Base-by-base conservation (phyloP, 495 filamentous ascomycete genomes). In the Cairneyella variabilis region DNA sequence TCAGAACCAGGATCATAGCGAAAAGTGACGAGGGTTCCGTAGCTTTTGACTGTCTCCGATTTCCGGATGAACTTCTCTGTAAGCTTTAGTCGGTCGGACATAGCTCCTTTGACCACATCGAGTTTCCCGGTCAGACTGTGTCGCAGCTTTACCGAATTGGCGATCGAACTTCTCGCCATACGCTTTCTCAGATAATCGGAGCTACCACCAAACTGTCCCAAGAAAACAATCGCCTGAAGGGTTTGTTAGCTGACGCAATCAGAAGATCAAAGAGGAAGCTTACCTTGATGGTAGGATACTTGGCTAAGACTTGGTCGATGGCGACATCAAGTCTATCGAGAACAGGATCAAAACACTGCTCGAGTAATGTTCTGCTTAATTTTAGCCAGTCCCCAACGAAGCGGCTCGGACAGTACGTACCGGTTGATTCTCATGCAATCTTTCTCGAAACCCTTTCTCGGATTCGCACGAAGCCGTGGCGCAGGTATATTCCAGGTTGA, bases 191-290 rank as follows among this genome's bases (percentile, higher is more conserved):
- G 50, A 23, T 53, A 53, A 8, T 21, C 32, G 3, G 50, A 53
- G 20, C 38, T 45, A 17, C 50, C 50, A 6, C 50, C 50, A 16
- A 53, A 45, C 17, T 53, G 50, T 9, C 50, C 50, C 37, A 44
- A 25, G 40, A 53, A 53, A 44, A 53, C 30, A 0, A 53, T 45
- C 18, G 39, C 50, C 50, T 53, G 2, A 36, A 20, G 11, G 5
- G 40, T 3, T 45, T 43, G 26, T 53, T 36, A 53, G 50, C 30
- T 9, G 5, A 5, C 8, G 38, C 8, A 8, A 20, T 2, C 20
- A 20, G 3, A 23, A 32, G 16, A 8, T 34, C 12, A 43, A 23
- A 4, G 16, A 43, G 18, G 16, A 7, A 8, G 16, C n/a, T 0
- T 34, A 53, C 50, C 40, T 53, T 53, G 7, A 53, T 45, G 17